Evolutionary conservation across 2,329 filamentous ascomycete genomes (phyloP).

Genomic region (Emergomyces orientalis): DNA sequence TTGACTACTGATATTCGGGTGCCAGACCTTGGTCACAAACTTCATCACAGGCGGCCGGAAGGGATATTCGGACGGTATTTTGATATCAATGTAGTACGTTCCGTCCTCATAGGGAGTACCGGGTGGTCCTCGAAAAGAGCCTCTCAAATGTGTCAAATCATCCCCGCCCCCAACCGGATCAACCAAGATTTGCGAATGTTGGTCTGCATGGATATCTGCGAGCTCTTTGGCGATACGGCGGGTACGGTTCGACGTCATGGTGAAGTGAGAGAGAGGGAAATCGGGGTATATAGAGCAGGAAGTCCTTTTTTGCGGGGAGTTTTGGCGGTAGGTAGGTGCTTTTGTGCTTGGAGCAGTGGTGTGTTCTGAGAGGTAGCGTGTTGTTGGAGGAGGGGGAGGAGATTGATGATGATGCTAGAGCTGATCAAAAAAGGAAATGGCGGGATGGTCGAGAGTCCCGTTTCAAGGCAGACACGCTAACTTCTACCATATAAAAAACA

Average conservation of each 20-base stretch:
- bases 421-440: not conserved
- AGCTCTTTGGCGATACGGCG: slow-evolving; percentile 46
- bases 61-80: slow-evolving; percentile 79
- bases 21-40: slow-evolving; percentile 91
- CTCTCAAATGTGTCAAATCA: slow-evolving; percentile 73
- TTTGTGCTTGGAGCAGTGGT: not conserved
- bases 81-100: slow-evolving; percentile 71
- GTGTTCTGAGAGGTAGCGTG: not conserved
- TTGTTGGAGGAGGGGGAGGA: not conserved
- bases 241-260: slow-evolving; percentile 49
- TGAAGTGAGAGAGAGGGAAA: slow-evolving; percentile 10
- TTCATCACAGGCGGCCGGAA: slow-evolving; percentile 88
- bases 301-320: not conserved
- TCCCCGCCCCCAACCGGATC: slow-evolving; percentile 52
- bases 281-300: not conserved
- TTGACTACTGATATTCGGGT: slow-evolving; percentile 91
- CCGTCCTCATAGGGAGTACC: slow-evolving; percentile 91
- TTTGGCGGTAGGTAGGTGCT: not conserved
- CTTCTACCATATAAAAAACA: not conserved
- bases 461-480: not conserved
- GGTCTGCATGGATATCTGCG: slow-evolving; percentile 50
- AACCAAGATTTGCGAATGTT: slow-evolving; percentile 66
- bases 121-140: slow-evolving; percentile 74
- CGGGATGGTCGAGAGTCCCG: not conserved
- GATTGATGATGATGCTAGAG: not conserved